phyloP scores from a whole-genome alignment of 176 grass and related monocot genomes.

The Phragmites australis region DNA sequence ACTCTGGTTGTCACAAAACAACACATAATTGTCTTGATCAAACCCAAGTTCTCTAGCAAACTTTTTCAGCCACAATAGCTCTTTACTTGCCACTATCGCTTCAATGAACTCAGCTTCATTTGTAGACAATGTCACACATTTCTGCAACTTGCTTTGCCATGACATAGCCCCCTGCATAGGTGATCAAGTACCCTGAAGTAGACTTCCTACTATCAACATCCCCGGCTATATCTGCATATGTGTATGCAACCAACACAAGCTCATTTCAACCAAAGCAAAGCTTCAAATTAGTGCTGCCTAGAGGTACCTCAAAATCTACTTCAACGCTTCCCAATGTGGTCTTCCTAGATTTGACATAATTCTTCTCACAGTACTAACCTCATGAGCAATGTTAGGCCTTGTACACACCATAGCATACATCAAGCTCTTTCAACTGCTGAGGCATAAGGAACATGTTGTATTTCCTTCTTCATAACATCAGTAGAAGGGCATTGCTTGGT shows the following conservation, averaged over 20 bases:
- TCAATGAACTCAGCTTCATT: too few relatives aligned
- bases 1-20: not conserved
- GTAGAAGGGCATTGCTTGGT: not conserved
- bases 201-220: not conserved
- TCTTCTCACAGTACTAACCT: not conserved
- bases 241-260: not conserved
- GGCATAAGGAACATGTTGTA: not conserved
- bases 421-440: not conserved
- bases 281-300: not conserved
- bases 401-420: slow-evolving; percentile 30
- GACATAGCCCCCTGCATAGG: slow-evolving; percentile 1
- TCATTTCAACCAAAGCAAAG: not conserved
- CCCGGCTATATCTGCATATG: not conserved
- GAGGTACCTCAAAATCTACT: slow-evolving; percentile 16
- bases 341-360: not conserved
- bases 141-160: not conserved
- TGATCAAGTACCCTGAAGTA: not conserved
- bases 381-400: not conserved
- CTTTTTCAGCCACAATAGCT: not conserved
- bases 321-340: not conserved
- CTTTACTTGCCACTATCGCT: not conserved
- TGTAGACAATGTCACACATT: not conserved
- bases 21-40: not conserved
- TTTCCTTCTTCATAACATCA: not conserved
- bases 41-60: not conserved